Evolutionary conservation across 257 asterid genomes (phyloP), one percentile per base, ranked within the genome.

Genomic region (Prunella vulgaris): DNA sequence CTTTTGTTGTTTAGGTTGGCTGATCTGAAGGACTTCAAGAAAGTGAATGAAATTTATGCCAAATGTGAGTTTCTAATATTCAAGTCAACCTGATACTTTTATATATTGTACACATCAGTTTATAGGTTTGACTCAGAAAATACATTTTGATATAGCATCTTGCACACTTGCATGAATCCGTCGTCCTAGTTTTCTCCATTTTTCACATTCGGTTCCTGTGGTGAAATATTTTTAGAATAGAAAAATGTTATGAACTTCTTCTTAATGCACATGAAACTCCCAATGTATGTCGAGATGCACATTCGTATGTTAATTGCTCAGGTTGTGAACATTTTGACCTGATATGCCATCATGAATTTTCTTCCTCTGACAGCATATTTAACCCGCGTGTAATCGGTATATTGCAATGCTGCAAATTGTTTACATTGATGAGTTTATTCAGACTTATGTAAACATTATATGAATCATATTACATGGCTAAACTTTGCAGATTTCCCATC

Each of bases 1-100:
- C 32, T 66, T 42, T 75, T 68, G 30, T 56, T 28, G 13, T 70
- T 24, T 75, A 93, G 99, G 92, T 80, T 93, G 88, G 99, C 99
- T 84, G 99, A 93, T 81, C 84, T 93, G 86, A 86, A 87, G 61
- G 99, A 93, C 82, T 90, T 93, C 87, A 86, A 93, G 87, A 81
- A 70, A 83, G 99, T 93, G 75, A 93, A 93, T 42, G 96, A 84
- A 78, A 90, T 93, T 38, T 93, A 93, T 82, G 97, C 93, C 65
- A 90, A 93, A 82, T 93, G 99, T 93, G 66, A 90, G 97, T 83
- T 76, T 56, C 66, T 33, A n/a, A 17, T 42, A 65, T 65, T 77
- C 37, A 63, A 61, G 33, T 38, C 59, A 17, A 63, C 52, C 51
- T 57, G 20, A 53, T 69, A 56, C 57, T 14, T 58, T 54, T 32